Evolutionary conservation across 1,284 basidiomycete genomes (phyloP), one percentile per base, ranked within the genome.

Genomic region (Cryptococcus sp.): DNA sequence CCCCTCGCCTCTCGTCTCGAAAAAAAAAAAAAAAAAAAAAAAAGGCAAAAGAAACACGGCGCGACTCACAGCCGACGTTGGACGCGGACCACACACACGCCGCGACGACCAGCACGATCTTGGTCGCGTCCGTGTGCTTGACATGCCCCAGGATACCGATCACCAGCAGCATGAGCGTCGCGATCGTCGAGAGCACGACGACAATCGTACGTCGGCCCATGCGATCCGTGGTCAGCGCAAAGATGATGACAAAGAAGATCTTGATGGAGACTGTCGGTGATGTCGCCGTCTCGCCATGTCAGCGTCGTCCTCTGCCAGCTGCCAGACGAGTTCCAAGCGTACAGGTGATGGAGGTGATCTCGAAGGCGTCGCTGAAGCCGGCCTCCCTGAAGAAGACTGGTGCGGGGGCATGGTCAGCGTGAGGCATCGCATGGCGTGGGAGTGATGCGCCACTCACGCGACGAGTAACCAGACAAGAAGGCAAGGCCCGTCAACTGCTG

Each of bases 111-210:
- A 61, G 24, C 8, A 61, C 40, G 43, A 45, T 45, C 35, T 61
- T 52, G 12, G 46, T 53, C 11, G 50, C 50, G 4, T 40, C 46
- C 7, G 42, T 60, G 20, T 49, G 33, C 20, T 47, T 23, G 37
- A 59, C 23, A 23, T 59, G 57, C 9, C 60, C 60, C 18, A 57
- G 52, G 23, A 55, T 55, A 28, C 60, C 60, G 42, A 62, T 42
- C n/a, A 61, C 15, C 7, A 61, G 53, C n/a, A 63, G 21, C 47
- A 56, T 54, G 40, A 47, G 20, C 23, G 50, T 55, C 39, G 50
- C 47, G 16, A 52, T 11, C 1, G 33, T 13, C 8, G 18, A 40
- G 18, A 33, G 16, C 24, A 24, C 33, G 33, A 60, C 5, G 21
- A 53, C 35, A 16, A 51, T 33, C 28, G 42, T 52, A 4, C 62